Evolutionary conservation across 208 protist species (phyloP).

Genomic region (Trypanosoma lewisi): DNA sequence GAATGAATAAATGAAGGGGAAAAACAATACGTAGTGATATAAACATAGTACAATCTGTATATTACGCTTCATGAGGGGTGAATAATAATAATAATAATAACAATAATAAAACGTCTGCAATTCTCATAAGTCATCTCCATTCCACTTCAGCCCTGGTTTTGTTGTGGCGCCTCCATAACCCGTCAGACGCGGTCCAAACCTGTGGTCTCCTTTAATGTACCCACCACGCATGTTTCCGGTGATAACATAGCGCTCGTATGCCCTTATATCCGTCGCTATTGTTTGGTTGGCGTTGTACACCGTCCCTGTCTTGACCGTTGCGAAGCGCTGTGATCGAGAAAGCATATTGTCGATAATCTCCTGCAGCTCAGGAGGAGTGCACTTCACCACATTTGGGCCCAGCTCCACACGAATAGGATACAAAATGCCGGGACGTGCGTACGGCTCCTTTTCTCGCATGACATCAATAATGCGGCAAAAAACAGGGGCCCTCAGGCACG

Average conservation of each 20-base stretch:
- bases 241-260: slow-evolving; percentile 75
- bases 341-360: slow-evolving; percentile 64
- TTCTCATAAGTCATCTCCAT: slow-evolving; percentile 76
- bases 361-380: slow-evolving; percentile 60
- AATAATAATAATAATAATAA: slow-evolving; percentile 5
- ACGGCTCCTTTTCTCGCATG: slow-evolving; percentile 67
- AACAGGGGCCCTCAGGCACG: slow-evolving; percentile 37
- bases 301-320: slow-evolving; percentile 65
- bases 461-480: slow-evolving; percentile 83
- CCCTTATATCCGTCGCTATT: slow-evolving; percentile 50
- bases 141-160: slow-evolving; percentile 82
- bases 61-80: too few species aligned
- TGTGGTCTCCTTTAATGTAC: slow-evolving; percentile 82
- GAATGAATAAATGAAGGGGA: too few species aligned
- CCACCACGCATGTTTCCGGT: slow-evolving; percentile 87
- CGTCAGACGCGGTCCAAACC: slow-evolving; percentile 78
- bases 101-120: neutral
- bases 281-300: slow-evolving; percentile 71
- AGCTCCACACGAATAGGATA: slow-evolving; percentile 85
- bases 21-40: neutral
- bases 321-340: slow-evolving; percentile 66
- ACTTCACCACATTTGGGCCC: slow-evolving; percentile 56
- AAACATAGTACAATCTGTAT: slow-evolving; percentile 11
- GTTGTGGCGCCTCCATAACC: slow-evolving; percentile 81
- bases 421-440: slow-evolving; percentile 58